Base-by-base conservation (phyloP, 1,284 basidiomycete species). In the Paramarasmius palmivorus region DNA sequence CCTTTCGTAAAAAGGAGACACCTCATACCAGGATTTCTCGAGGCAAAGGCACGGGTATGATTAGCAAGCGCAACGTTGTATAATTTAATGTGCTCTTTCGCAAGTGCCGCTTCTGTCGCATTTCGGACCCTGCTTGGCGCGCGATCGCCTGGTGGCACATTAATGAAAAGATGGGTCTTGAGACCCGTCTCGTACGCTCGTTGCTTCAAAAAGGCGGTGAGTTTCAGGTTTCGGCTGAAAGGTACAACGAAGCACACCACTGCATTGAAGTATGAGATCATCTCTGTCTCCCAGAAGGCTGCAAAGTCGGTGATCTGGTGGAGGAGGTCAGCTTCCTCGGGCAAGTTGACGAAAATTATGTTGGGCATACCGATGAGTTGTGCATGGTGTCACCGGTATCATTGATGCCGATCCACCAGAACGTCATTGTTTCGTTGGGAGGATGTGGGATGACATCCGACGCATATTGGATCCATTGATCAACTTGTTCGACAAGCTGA, bases 331-430 rank as follows among this genome's bases (percentile, higher is more conserved):
- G 39, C 19, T 17, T 32, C 32, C 25, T 45, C 26, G 46, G 38
- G 25, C n/a, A 50, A 4, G 9, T 10, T 23, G 29, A 29, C 12
- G n/a, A 44, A 39, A 29, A 40, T 4, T 14, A 14, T 47, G 19
- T 36, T 14, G 19, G 46, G 57, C 66, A 22, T 58, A 79, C 78
- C 8, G 75, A 76, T 5, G 68, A 59, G 59, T 79, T 81, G 41
- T 63, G 64, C n/a, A 74, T 53, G 1, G 76, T 74, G 61, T 82
- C 80, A 3, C 79, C 77, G 1, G 79, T 81, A 59, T 82, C 81
- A 62, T 82, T 82, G 49, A 82, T 82, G 4, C 81, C 81, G 53
- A 82, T 82, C 78, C 79, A 83, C 80, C 80, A 83, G 2, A 73
- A 69, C 3, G 77, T 76, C 32, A 82, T 61, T 0, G 80, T 80